Percentiles rank a stretch among this genome's conserved stretches.
Conservation (phyloP, 208 protist genomes). For the Acanthamoeba lenticulata region DNA sequence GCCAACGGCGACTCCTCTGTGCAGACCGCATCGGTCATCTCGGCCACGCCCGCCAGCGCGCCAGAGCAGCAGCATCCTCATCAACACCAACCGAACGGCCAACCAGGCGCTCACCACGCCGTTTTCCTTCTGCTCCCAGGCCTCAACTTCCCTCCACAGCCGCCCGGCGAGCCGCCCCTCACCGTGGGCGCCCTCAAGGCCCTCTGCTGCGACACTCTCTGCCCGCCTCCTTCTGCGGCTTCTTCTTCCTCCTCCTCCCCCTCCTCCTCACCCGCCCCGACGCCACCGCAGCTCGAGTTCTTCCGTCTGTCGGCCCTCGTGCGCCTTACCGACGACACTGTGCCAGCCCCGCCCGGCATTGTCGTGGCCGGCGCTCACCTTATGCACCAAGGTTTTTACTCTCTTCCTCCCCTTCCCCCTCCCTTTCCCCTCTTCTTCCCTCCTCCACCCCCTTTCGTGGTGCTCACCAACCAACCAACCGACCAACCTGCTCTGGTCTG, state of each 20-base stretch:
- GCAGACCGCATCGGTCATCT: neutral
- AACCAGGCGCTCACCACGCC: neutral
- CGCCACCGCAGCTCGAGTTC: neutral
- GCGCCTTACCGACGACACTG: constrained; percentile 15
- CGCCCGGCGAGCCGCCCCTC: neutral
- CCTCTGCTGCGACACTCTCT: neutral
- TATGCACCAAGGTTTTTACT: neutral
- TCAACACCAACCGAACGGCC: neutral
- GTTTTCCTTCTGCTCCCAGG: neutral
- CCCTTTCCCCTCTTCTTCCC: neutral
- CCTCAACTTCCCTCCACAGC: neutral
- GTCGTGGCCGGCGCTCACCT: constrained; percentile 19
- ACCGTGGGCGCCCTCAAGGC: neutral
- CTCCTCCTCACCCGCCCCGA: neutral
- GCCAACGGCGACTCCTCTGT: neutral
- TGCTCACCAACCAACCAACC: too few species aligned
- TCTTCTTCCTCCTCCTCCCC: too few species aligned
- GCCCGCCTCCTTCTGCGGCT: neutral
- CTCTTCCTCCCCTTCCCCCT: neutral
- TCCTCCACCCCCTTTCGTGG: too few species aligned
- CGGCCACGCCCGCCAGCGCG: neutral
- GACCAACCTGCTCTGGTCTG: too few species aligned
- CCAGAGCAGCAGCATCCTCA: neutral
- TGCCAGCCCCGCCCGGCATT: neutral
- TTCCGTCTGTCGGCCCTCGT: constrained; percentile 32